Evolutionary conservation across 805 yeast genomes (phyloP).

Genomic region (Teunomyces funiuensis): DNA sequence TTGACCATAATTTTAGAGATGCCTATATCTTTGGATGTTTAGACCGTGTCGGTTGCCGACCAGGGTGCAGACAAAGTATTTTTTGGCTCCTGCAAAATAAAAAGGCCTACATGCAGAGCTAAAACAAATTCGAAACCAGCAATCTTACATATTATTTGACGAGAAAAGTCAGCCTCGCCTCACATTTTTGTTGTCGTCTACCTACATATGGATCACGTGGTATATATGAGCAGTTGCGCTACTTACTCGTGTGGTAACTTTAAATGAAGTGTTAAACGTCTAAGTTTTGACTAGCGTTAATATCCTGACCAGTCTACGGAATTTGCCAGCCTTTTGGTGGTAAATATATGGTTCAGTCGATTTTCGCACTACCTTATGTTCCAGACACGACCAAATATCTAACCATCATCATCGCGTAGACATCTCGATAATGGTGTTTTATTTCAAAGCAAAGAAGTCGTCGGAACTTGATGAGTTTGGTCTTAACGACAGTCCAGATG

Average conservation of each 20-base stretch:
- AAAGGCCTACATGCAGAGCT: not conserved
- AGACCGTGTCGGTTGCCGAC: not conserved
- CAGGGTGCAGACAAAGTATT: not conserved
- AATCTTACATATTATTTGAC: not conserved
- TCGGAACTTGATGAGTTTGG: constrained; percentile 18
- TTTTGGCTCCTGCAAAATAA: not conserved
- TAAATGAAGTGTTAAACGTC: not conserved
- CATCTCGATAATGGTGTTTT: constrained; percentile 27
- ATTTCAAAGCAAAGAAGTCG: constrained; percentile 22
- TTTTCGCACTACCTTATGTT: not conserved
- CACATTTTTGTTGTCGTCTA: no score
- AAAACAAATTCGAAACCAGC: constrained; percentile 2
- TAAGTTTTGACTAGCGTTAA: no score
- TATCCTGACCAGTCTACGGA: no score
- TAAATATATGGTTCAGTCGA: not conserved
- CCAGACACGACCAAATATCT: not conserved
- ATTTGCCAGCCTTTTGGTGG: no score
- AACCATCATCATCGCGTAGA: not conserved
- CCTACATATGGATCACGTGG: no score
- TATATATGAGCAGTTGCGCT: no score
- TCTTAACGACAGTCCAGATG: constrained; percentile 22
- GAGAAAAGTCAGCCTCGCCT: not conserved
- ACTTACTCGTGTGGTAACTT: no score
- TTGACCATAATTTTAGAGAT: no score
- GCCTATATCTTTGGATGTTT: no score